These are phyloP conservation scores for Capsicum rhomboideum DNA, from an alignment of 257 asterid species.

Conservation along the genomic window DNA sequence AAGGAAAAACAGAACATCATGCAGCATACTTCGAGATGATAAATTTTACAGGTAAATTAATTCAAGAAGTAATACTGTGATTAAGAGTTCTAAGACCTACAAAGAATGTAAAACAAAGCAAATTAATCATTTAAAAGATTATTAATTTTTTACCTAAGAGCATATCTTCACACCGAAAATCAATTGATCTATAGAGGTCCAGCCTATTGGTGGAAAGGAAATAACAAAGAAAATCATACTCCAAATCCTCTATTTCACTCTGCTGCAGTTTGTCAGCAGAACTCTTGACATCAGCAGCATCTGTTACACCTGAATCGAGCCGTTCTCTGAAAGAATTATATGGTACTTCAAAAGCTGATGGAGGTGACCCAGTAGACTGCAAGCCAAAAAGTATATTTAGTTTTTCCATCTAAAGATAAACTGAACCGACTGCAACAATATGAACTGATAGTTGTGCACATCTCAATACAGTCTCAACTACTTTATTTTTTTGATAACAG, in stretches of 20 bases:
- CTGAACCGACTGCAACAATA: neutral
- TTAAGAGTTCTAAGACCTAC: neutral
- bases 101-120: neutral
- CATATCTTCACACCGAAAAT: slow-evolving; percentile 95
- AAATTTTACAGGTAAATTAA: neutral
- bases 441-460: neutral
- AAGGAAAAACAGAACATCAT: neutral
- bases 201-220: slow-evolving; percentile 79
- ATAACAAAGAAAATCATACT: slow-evolving; percentile 79
- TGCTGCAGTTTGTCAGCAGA: slow-evolving; percentile 32
- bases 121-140: neutral
- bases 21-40: neutral
- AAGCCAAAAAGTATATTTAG: slow-evolving; percentile 10
- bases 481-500: neutral
- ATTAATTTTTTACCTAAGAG: slow-evolving; percentile 46
- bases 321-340: slow-evolving; percentile 69
- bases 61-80: neutral
- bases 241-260: slow-evolving; percentile 44
- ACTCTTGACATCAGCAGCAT: slow-evolving; percentile 17
- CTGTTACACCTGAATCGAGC: slow-evolving; percentile 25
- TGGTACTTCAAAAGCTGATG: slow-evolving; percentile 78
- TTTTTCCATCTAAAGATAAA: neutral
- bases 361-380: slow-evolving; percentile 75
- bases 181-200: slow-evolving; percentile 85
- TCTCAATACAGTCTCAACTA: neutral